Base-by-base conservation (phyloP, 1,139 yeast species). In the Blastobotrys aristatus region DNA sequence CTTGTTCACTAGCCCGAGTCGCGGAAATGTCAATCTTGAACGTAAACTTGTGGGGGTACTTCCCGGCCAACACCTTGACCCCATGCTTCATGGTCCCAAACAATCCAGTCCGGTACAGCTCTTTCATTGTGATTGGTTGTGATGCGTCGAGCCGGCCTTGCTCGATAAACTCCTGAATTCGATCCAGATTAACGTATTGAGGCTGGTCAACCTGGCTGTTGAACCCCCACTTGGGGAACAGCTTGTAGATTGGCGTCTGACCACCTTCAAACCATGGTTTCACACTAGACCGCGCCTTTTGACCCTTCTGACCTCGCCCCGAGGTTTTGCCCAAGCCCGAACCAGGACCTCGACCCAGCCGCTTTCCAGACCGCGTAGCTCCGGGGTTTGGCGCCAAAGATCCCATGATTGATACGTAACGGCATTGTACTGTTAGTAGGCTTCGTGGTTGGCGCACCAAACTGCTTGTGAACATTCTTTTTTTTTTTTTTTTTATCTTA, bases 181-280 rank as follows among this genome's bases (percentile, higher is more conserved):
- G 76, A n/a, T 88, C 90, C 50, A 76, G 71, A 50, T 83, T 69
- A 50, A 71, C 54, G 35, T 61, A 60, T 37, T 61, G 61, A 3
- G 66, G 68, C 48, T 58, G 55, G 18, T 62, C 60, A 38, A 66
- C 48, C 53, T 56, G 58, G 20, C 64, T 57, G 59, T 79, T 78
- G 73, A 90, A 89, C 10, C 98, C 98, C 51, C 84, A 75, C 65
- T 92, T 90, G 46, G 97, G 97, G 67, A 89, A 88, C 52, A 89
- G 71, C 66, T 85, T 85, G 63, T 81, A 85, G 59, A 83, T 83
- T 21, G 97, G 97, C 1, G 98, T 92, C 66, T 92, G 99, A 63
- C 98, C 98, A 78, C 99, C 99, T 73, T 92, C 98, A 65, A 90
- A 87, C 92, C 95, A 88, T 53, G 84, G 79, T 50, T 90, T 92